These are phyloP conservation scores for Pseudozyma thailandica DNA, from an alignment of 1,284 basidiomycete genomes.

Conservation along the genomic window DNA sequence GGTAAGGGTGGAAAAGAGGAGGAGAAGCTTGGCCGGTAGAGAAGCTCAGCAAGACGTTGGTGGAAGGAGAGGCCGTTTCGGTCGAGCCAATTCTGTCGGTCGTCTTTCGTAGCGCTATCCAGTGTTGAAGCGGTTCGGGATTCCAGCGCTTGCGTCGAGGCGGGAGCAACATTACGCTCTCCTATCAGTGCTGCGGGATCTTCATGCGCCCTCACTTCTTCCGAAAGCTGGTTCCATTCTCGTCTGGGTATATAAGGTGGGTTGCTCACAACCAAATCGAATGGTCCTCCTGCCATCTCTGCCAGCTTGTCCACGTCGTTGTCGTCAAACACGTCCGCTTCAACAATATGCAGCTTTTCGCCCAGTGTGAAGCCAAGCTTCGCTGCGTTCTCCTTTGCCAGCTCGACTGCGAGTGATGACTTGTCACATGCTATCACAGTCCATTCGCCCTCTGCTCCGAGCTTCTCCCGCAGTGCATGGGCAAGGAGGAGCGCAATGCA, in stretches of 20 bases:
- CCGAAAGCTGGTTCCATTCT: constrained; percentile 19
- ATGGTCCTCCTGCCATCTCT: constrained; percentile 14
- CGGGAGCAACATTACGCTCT: constrained; percentile 10
- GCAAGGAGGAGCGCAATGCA: constrained; percentile 41
- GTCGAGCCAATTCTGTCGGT: constrained; percentile 15
- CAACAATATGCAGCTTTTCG: constrained; percentile 13
- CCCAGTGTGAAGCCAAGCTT: constrained; percentile 15
- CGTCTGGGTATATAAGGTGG: constrained; percentile 43
- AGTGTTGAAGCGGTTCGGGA: too few species aligned
- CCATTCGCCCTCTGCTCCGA: constrained; percentile 10
- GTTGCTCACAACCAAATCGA: constrained; percentile 37
- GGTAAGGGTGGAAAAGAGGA: constrained; percentile 1
- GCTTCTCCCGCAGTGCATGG: constrained; percentile 14
- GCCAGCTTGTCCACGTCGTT: constrained; percentile 18
- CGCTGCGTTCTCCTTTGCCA: constrained; percentile 34
- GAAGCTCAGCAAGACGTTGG: constrained; percentile 21
- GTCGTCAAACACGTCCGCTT: constrained; percentile 37
- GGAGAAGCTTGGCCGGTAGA: constrained; percentile 22
- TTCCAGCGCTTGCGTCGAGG: constrained; percentile 1
- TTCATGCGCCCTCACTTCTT: constrained; percentile 33
- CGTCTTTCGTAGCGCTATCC: not conserved
- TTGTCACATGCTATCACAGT: constrained; percentile 35
- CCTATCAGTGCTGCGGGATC: constrained; percentile 42
- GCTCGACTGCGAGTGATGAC: constrained; percentile 19
- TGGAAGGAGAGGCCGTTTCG: constrained; percentile 28